These are phyloP conservation scores for Xylaria sp. DNA, from an alignment of 2,329 filamentous ascomycete species.

Conservation along the genomic window DNA sequence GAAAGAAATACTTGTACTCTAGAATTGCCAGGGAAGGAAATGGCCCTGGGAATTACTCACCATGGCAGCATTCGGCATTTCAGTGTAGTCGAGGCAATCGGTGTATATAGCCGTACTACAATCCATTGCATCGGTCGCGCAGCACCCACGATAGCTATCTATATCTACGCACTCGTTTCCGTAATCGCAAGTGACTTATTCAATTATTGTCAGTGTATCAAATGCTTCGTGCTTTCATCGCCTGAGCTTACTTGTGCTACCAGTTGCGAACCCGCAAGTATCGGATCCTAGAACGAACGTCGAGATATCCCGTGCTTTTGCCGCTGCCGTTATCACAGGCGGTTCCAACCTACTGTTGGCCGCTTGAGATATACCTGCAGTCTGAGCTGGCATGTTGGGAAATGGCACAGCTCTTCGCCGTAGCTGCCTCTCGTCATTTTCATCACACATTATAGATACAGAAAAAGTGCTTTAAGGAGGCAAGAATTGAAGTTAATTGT, in stretches of 20 bases:
- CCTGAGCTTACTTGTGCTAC: slow-evolving; percentile 42
- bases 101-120: slow-evolving; percentile 47
- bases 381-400: slow-evolving; percentile 39
- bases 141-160: slow-evolving; percentile 47
- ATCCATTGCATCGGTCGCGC: slow-evolving; percentile 37
- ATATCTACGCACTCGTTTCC: slow-evolving; percentile 46
- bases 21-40: background rate
- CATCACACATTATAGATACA: slow-evolving; percentile 39
- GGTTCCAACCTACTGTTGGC: slow-evolving; percentile 11
- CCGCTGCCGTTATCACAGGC: slow-evolving; percentile 36
- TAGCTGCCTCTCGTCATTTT: slow-evolving; percentile 34
- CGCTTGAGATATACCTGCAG: slow-evolving; percentile 26
- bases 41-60: background rate
- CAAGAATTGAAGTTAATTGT: background rate
- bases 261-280: slow-evolving; percentile 47
- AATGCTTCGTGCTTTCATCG: background rate
- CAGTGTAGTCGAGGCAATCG: slow-evolving; percentile 42
- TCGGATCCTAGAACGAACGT: slow-evolving; percentile 43
- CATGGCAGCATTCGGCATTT: slow-evolving; percentile 31
- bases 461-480: background rate
- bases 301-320: slow-evolving; percentile 23
- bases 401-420: slow-evolving; percentile 42
- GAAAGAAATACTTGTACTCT: background rate
- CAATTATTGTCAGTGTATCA: slow-evolving; percentile 27
- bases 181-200: slow-evolving; percentile 45